These are phyloP conservation scores for Puccinia sorghi DNA, from an alignment of 1,284 basidiomycete species.

Conservation along the genomic window DNA sequence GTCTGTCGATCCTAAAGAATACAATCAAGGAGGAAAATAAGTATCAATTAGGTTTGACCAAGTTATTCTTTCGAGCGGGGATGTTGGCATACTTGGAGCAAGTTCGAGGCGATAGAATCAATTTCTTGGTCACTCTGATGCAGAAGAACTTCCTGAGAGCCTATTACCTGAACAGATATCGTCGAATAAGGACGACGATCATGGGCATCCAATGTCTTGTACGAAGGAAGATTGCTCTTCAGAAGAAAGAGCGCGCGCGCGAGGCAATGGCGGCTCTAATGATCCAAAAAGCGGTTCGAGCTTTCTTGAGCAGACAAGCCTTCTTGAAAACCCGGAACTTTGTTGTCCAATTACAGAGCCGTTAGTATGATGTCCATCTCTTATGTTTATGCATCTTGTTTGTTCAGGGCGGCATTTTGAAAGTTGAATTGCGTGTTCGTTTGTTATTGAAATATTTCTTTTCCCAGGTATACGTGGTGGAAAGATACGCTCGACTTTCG, in stretches of 20 bases:
- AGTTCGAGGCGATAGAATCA: slow-evolving; percentile 80
- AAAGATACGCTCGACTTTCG: slow-evolving; percentile 70
- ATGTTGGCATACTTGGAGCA: slow-evolving; percentile 98
- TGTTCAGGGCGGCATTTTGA: background rate
- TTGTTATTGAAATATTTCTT: slow-evolving; percentile 8
- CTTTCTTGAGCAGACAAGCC: slow-evolving; percentile 71
- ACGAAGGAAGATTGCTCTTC: slow-evolving; percentile 77
- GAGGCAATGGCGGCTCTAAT: slow-evolving; percentile 73
- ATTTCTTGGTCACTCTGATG: slow-evolving; percentile 86
- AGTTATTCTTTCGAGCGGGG: slow-evolving; percentile 99
- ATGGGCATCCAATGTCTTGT: slow-evolving; percentile 92
- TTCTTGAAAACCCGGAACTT: slow-evolving; percentile 69
- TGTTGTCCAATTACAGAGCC: slow-evolving; percentile 76
- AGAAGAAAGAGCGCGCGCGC: slow-evolving; percentile 71
- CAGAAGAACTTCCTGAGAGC: slow-evolving; percentile 94
- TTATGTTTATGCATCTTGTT: slow-evolving; percentile 18
- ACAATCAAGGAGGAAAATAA: slow-evolving; percentile 92
- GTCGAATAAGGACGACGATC: slow-evolving; percentile 69
- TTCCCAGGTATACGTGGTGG: slow-evolving; percentile 74
- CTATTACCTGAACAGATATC: slow-evolving; percentile 80
- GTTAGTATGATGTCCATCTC: slow-evolving; percentile 64
- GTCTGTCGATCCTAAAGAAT: slow-evolving; percentile 76
- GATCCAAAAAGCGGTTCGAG: slow-evolving; percentile 73
- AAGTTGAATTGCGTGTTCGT: background rate
- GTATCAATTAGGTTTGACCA: slow-evolving; percentile 93